phyloP scores from a whole-genome alignment of 768 basidiomycete species.

The Termitomyces eurrhizus region DNA sequence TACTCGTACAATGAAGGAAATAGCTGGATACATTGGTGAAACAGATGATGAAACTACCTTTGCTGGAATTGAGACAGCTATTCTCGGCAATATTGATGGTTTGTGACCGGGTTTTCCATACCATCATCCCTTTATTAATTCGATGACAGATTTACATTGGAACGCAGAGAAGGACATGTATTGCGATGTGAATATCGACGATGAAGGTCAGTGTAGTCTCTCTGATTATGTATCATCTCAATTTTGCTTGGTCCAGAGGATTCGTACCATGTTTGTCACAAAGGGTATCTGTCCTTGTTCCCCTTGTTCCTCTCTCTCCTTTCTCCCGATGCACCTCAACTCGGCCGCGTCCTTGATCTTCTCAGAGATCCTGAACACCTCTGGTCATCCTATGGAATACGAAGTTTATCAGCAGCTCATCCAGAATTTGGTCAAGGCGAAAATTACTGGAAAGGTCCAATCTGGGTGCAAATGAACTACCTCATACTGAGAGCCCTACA shows the following conservation, averaged over 20 bases:
- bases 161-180: conserved; percentile 87
- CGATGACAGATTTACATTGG: conserved; percentile 81
- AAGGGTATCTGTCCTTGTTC: conserved; percentile 92
- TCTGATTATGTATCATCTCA: not conserved
- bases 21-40: conserved; percentile 84
- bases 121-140: not conserved
- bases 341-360: conserved; percentile 78
- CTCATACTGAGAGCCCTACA: conserved; percentile 76
- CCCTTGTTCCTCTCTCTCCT: conserved; percentile 86
- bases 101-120: conserved; percentile 24
- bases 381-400: conserved; percentile 89
- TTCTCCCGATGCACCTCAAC: conserved; percentile 69
- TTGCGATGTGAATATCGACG: conserved; percentile 83
- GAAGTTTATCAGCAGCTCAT: conserved; percentile 84
- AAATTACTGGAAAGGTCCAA: conserved; percentile 96
- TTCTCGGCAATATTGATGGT: conserved; percentile 83
- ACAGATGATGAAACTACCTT: conserved; percentile 80
- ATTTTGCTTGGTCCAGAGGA: conserved; percentile 58
- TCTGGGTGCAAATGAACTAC: conserved; percentile 99
- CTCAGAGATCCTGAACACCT: conserved; percentile 78
- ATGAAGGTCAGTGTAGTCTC: conserved; percentile 59
- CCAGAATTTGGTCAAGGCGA: conserved; percentile 90
- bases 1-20: conserved; percentile 86
- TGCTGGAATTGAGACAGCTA: conserved; percentile 71
- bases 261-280: conserved; percentile 86